These are phyloP conservation scores for Aureobasidium pullulans DNA, from an alignment of 2,329 filamentous ascomycete genomes.

Conservation along the genomic window DNA sequence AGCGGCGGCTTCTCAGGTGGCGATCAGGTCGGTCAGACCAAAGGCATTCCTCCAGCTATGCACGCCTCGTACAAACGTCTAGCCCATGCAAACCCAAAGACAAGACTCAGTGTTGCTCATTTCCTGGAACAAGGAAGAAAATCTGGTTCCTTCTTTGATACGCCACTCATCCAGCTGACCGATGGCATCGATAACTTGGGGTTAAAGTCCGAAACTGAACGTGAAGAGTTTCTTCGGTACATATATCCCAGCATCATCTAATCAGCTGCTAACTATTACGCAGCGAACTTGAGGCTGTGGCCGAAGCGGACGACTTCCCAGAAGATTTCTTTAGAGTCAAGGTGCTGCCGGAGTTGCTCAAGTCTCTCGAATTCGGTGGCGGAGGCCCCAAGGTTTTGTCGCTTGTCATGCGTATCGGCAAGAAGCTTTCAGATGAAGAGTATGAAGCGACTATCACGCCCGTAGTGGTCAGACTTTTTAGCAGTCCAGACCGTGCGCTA, in stretches of 20 bases:
- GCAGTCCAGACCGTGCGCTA: slow-evolving; percentile 84
- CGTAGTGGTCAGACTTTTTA: slow-evolving; percentile 78
- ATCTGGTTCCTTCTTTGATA: slow-evolving; percentile 82
- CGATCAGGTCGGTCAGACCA: slow-evolving; percentile 79
- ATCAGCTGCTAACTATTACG: slow-evolving; percentile 13
- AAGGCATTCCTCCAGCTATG: slow-evolving; percentile 79
- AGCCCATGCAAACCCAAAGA: slow-evolving; percentile 81
- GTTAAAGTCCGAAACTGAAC: slow-evolving; percentile 75
- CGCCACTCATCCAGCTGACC: slow-evolving; percentile 81
- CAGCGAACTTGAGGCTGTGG: slow-evolving; percentile 69
- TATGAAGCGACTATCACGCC: slow-evolving; percentile 79
- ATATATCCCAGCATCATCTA: slow-evolving; percentile 16
- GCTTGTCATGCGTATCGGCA: slow-evolving; percentile 83
- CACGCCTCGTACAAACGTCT: slow-evolving; percentile 85
- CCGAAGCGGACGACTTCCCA: slow-evolving; percentile 76
- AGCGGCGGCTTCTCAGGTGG: slow-evolving; percentile 71
- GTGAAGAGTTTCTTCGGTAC: slow-evolving; percentile 73
- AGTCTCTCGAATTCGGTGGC: slow-evolving; percentile 96
- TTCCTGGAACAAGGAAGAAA: slow-evolving; percentile 87
- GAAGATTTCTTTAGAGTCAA: slow-evolving; percentile 99
- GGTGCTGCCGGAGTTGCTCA: slow-evolving; percentile 88
- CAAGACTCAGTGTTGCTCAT: slow-evolving; percentile 71
- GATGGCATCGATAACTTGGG: slow-evolving; percentile 90
- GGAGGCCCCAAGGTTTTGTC: slow-evolving; percentile 85
- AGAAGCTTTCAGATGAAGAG: slow-evolving; percentile 81